phyloP scores from a whole-genome alignment of 106 monocot genomes.

The Dendrobium chrysotoxum region DNA sequence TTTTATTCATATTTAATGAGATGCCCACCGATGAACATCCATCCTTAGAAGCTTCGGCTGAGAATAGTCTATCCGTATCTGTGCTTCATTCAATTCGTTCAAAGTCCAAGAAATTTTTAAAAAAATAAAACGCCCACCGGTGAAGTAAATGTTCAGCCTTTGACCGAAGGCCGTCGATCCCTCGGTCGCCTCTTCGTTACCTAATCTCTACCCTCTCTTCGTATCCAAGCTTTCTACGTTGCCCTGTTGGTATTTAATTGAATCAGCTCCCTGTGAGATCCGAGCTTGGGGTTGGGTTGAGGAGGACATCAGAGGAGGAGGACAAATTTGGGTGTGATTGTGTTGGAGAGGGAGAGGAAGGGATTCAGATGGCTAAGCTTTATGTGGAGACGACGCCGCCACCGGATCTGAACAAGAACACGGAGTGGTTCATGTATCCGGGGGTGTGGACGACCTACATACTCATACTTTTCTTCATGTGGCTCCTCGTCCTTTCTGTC shows the following conservation, averaged over 20 bases:
- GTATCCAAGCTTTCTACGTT: too few relatives aligned
- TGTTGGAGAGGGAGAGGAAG: neutral
- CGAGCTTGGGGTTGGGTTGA: neutral
- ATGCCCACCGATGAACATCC: too few relatives aligned
- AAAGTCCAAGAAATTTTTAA: too few relatives aligned
- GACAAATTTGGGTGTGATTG: neutral
- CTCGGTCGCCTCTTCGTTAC: neutral
- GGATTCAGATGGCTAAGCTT: constrained; percentile 52
- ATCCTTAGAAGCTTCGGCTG: too few relatives aligned
- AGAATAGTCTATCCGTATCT: too few relatives aligned
- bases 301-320: neutral
- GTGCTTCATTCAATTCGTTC: too few relatives aligned
- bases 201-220: neutral
- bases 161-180: too few relatives aligned
- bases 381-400: constrained; percentile 58
- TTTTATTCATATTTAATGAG: neutral
- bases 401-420: constrained; percentile 87
- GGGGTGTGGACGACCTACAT: constrained; percentile 93
- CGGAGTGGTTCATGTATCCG: constrained; percentile 94
- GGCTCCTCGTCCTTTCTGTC: constrained; percentile 70
- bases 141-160: too few relatives aligned
- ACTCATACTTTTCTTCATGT: constrained; percentile 70
- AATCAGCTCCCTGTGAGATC: neutral
- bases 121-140: too few relatives aligned
- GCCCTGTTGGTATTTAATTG: neutral